Conservation (phyloP, 768 basidiomycete genomes). For the Boletellus sp. region DNA sequence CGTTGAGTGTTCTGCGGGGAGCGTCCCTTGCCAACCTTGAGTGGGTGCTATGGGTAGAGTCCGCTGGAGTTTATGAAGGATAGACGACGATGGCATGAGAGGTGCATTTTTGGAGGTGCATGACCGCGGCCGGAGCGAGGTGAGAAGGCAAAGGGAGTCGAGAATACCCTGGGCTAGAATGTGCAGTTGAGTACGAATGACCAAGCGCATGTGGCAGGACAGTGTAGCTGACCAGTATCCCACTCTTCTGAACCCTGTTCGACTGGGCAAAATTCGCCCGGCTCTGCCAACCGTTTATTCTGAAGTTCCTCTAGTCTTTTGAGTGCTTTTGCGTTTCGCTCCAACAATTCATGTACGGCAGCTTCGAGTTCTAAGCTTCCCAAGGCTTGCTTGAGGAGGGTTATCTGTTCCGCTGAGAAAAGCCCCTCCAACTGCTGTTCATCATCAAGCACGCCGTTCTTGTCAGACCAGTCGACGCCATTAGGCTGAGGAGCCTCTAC, state of each 20-base stretch:
- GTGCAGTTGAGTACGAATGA: conserved; percentile 12
- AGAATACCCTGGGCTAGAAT: conserved; percentile 65
- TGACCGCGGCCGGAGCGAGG: conserved; percentile 67
- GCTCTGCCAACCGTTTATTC: conserved; percentile 45
- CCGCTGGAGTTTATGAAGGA: conserved; percentile 68
- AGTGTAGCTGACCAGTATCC: conserved; percentile 62
- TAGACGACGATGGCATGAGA: conserved; percentile 58
- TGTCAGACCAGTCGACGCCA: conserved; percentile 6
- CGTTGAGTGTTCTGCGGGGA: conserved; percentile 50
- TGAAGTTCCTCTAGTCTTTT: conserved; percentile 65
- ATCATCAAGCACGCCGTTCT: conserved; percentile 26
- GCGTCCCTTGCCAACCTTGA: conserved; percentile 72
- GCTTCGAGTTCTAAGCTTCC: conserved; percentile 62
- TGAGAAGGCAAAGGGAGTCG: conserved; percentile 62
- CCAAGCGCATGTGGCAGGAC: conserved; percentile 1
- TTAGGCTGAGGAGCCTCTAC: conserved; percentile 8
- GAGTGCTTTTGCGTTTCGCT: conserved; percentile 62
- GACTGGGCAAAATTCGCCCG: conserved; percentile 44
- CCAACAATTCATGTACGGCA: conserved; percentile 65
- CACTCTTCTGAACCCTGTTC: conserved; percentile 77
- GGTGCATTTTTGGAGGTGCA: conserved; percentile 40
- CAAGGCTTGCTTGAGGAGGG: conserved; percentile 57
- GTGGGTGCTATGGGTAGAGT: conserved; percentile 60
- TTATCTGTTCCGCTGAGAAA: conserved; percentile 53
- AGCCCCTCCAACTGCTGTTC: conserved; percentile 48